Evolutionary conservation across 2,329 filamentous ascomycete species (phyloP), one percentile per base, ranked within the genome.

Genomic region (Penicillium olsonii): DNA sequence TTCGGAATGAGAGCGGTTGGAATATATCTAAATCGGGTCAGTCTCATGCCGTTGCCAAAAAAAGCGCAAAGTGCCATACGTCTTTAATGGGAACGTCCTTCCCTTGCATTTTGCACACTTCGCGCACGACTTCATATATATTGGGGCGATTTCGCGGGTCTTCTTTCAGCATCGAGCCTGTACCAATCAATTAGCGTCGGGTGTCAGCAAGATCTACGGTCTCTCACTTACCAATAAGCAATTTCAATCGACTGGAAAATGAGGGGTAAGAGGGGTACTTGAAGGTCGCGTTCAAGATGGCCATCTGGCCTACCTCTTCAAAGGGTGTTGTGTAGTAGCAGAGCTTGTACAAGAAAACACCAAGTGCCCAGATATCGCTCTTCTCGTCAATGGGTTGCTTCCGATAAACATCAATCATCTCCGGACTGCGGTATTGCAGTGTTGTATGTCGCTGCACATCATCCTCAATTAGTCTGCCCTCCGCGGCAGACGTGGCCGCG

Each of bases 271-370:
- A 83, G 5, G 92, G 94, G 63, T 90, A 99, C 65, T 89, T 92
- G 79, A 90, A 97, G 70, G 85, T 95, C 42, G 94, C 94, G 67
- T 97, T 97, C 53, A 99, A 76, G 56, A 99, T 99, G 11, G 94
- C 94, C 77, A 97, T 88, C 75, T 96, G 92, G 20, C 94, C 94
- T 66, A 96, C 91, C 56, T 97, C 92, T 73, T 99, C 94, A 64
- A 99, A 99, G 0, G 94, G 94, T 5, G 94, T 99, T 1, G 94
- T 99, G 73, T 99, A 99, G 73, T 97, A 99, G 77, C 94, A 99
- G 54, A 99, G 80, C 78, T 99, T 99, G 78, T 99, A 99, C 46
- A 99, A 75, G 50, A 99, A 76, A 35, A 99, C 94, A 5, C 94
- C 94, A 53, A 99, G 75, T 1, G 94, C 94, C 94, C 92, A 99